phyloP scores from a whole-genome alignment of 2,329 filamentous ascomycete species.

The Cadophora sp. region DNA sequence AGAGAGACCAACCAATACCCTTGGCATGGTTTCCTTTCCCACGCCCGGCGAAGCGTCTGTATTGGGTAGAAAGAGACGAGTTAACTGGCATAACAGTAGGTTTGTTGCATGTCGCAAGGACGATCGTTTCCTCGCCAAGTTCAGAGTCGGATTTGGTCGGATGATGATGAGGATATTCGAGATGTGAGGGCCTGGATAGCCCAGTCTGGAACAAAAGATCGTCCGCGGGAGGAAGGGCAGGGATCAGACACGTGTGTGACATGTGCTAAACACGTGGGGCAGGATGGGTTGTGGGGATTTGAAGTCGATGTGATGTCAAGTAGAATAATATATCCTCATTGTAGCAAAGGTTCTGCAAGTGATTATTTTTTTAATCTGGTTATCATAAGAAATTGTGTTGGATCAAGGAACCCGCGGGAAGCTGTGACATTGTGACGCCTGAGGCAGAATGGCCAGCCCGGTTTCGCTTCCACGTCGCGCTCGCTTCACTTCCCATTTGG shows the following conservation, averaged over 20 bases:
- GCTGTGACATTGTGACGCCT: too few relatives aligned
- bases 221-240: not conserved
- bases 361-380: too few relatives aligned
- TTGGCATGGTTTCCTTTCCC: not conserved
- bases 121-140: slow-evolving; percentile 19
- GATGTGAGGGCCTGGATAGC: not conserved
- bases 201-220: slow-evolving; percentile 12
- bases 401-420: too few relatives aligned
- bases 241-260: not conserved
- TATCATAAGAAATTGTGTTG: too few relatives aligned
- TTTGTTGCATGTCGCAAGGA: slow-evolving; percentile 15
- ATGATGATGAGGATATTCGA: slow-evolving; percentile 12
- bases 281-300: not conserved
- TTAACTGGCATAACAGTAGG: not conserved
- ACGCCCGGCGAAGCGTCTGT: not conserved
- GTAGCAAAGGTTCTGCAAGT: too few relatives aligned
- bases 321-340: not conserved
- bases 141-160: not conserved
- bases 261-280: not conserved
- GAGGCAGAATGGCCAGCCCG: too few relatives aligned
- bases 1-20: not conserved
- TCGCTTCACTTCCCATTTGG: not conserved
- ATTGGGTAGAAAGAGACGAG: slow-evolving; percentile 6
- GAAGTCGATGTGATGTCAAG: too few relatives aligned
- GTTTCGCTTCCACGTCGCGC: not conserved